Evolutionary conservation across 768 basidiomycete genomes (phyloP).

Genomic region (Lepiota brunneoincarnata): DNA sequence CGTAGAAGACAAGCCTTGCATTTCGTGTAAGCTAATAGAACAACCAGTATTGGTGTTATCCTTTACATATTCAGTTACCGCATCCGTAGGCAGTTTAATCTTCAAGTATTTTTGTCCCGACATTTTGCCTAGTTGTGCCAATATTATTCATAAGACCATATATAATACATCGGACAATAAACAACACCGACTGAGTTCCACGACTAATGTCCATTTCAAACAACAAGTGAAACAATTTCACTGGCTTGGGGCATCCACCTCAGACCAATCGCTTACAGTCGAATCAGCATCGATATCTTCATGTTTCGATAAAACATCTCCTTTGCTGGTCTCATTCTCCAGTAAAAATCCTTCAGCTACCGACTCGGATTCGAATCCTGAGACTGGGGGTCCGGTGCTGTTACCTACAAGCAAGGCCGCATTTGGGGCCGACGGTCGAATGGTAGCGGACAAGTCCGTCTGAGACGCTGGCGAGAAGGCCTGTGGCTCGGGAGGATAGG

Average conservation of each 20-base stretch:
- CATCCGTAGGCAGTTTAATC: no score
- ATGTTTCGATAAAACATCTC: neutral
- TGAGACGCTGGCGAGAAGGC: neutral
- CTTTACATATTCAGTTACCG: no score
- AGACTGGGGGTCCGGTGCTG: neutral
- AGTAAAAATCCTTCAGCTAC: neutral
- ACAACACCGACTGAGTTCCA: no score
- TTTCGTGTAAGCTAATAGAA: no score
- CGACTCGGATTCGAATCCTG: neutral
- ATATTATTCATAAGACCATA: no score
- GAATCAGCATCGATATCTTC: conserved; percentile 2
- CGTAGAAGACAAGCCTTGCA: no score
- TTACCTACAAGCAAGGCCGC: neutral
- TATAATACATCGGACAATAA: no score
- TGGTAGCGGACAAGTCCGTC: neutral
- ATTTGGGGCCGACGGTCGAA: neutral
- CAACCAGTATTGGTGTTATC: no score
- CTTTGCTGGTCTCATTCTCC: neutral
- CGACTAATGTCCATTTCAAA: no score
- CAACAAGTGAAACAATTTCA: neutral
- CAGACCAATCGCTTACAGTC: conserved; percentile 6
- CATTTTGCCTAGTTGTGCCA: no score
- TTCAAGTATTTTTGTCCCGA: no score
- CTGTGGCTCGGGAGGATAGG: neutral
- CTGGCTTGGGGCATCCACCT: neutral